Evolutionary conservation across 345 rosid genomes (phyloP).

Genomic region (Bruguiera gymnorhiza): DNA sequence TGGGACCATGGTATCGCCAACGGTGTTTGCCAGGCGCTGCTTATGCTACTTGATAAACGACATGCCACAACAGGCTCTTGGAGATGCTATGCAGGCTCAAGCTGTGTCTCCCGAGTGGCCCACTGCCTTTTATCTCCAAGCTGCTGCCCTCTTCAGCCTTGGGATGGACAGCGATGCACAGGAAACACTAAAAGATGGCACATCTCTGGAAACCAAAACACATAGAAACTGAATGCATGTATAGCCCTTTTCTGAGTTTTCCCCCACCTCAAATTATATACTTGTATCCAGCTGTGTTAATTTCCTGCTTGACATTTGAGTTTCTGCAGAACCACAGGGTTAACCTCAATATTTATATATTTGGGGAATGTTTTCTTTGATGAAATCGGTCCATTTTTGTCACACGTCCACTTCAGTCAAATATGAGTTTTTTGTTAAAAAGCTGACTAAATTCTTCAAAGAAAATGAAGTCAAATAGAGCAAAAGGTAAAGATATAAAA

Average conservation of each 20-base stretch:
- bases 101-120: constrained; percentile 80
- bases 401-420: too few species aligned
- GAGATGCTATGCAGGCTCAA: constrained; percentile 89
- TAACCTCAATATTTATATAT: constrained; percentile 14
- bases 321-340: constrained; percentile 30
- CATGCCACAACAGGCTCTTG: constrained; percentile 74
- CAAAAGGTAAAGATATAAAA: too few species aligned
- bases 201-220: constrained; percentile 66
- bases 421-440: too few species aligned
- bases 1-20: constrained; percentile 76
- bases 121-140: constrained; percentile 79
- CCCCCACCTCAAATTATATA: constrained; percentile 18
- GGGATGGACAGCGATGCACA: constrained; percentile 78
- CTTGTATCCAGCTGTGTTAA: constrained; percentile 26
- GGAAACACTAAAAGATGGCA: constrained; percentile 81
- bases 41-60: constrained; percentile 71
- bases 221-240: constrained; percentile 54
- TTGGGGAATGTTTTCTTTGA: constrained; percentile 9
- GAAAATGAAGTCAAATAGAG: too few species aligned
- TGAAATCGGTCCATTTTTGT: too few species aligned
- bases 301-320: constrained; percentile 22
- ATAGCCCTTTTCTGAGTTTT: constrained; percentile 9
- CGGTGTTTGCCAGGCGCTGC: constrained; percentile 76
- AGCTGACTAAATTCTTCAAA: too few species aligned
- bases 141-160: constrained; percentile 75